Base-by-base conservation (phyloP, 1,284 basidiomycete genomes). In the Pseudozyma hubeiensis region DNA sequence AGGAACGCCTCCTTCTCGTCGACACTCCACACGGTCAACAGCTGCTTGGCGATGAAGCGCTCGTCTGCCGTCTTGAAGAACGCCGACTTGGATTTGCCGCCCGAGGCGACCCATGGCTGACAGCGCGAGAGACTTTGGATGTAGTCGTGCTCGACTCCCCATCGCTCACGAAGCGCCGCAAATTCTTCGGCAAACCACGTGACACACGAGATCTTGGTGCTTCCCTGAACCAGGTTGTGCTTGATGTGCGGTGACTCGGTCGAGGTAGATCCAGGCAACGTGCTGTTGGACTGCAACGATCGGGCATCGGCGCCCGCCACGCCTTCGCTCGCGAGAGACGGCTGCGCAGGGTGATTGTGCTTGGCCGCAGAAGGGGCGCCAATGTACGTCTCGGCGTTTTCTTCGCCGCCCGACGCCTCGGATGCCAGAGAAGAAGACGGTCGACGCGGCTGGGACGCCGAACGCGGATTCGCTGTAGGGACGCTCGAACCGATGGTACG, bases 111-210 rank as follows among this genome's bases (percentile, higher is more conserved):
- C 80, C 78, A 80, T 7, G 63, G 67, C 50, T 68, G 63, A 44
- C 69, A 81, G 24, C 78, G 65, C 37, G 77, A 73, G 24, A 81
- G 61, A 33, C 75, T 78, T 45, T 71, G 63, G 11, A 68, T 73
- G 44, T 76, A 81, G 56, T 77, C 78, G 50, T 71, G 64, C 31
- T 70, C 70, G 29, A 80, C 60, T 1, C 77, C 79, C 80, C 80
- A 81, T 37, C 57, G 56, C 34, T 69, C 58, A 7, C 80, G 76
- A 30, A 81, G 61, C 33, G 71, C 67, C 8, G 74, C 68, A 67
- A 81, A 81, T 44, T 80, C 78, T 45, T 77, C 76, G n/a, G 80
- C 80, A 43, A 80, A 80, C 80, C 80, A 81, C 11, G 78, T 75
- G 34, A 79, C 71, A 57, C 80, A 81, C 9, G 80, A 80, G 50